Base-by-base conservation (phyloP, 495 filamentous ascomycete genomes). In the Penicillium bovifimosum region DNA sequence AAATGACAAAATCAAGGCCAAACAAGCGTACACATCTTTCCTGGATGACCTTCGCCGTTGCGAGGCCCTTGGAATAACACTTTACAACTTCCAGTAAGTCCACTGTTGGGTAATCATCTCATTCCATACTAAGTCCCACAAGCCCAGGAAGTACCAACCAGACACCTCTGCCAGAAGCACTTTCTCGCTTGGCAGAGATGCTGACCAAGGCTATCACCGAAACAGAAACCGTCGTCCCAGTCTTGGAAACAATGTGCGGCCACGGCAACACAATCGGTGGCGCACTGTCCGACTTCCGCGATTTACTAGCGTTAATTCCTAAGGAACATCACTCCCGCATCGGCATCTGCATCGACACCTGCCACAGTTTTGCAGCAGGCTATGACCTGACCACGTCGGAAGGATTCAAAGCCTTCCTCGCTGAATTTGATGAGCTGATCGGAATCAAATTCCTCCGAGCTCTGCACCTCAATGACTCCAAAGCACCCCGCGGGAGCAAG, bases 241-340 rank as follows among this genome's bases (percentile, higher is more conserved):
- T 97, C 3, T 73, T 98, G 0, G 93, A 98, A 69, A 96, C 91
- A 53, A 97, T 97, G 95, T 92, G 91, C 35, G 89, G 91, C 42
- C 83, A 82, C 53, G 86, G 86, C 32, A 95, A 88, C 65, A 85
- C 92, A n/a, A 81, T 98, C 49, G 93, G 93, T 44, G 82, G 80
- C 18, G 80, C 78, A 0, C 95, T 96, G 55, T 82, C 88, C 58
- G 91, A 98, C 53, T 80, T 98, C 24, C 77, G 84, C 13, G 87
- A 88, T 60, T 87, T 96, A 47, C 90, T 98, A 56, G 76, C 75
- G 24, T 76, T 79, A 0, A 83, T 96, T 31, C 70, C 71, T 0
- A 42, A 63, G 18, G 79, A 87, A 18, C 79, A 93, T 66, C 96
- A 96, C 68, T 63, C 76, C 17, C 83, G 93, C n/a, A 86, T 98